Percentiles rank a stretch among this genome's conserved stretches.
phyloP scores from a whole-genome alignment of 2,329 filamentous ascomycete genomes.

The Alternaria sp. region DNA sequence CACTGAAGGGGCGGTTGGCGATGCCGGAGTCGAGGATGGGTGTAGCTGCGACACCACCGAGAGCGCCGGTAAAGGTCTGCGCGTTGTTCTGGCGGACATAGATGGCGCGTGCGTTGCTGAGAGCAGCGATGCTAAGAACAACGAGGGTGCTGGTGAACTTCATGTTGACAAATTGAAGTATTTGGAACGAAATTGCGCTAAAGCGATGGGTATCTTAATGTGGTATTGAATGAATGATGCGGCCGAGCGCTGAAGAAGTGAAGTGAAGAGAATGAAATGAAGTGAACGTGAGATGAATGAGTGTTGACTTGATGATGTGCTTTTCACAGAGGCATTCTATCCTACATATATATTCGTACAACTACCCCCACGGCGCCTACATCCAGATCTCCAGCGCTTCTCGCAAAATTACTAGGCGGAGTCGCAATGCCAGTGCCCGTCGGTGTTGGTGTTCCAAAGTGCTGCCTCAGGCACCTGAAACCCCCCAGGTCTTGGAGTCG shows the following conservation, averaged over 20 bases:
- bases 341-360: not conserved
- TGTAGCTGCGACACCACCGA: conserved; percentile 62
- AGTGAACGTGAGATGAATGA: conserved; percentile 10
- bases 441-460: not conserved
- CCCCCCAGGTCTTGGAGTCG: conserved; percentile 14
- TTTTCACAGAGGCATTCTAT: not conserved
- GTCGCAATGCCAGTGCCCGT: conserved; percentile 12
- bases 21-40: conserved; percentile 58
- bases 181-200: not conserved
- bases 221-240: conserved; percentile 17
- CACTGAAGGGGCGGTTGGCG: conserved; percentile 50
- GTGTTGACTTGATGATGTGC: conserved; percentile 1
- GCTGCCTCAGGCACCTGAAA: conserved; percentile 31
- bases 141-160: conserved; percentile 28
- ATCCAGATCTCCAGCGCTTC: not conserved
- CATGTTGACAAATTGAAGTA: conserved; percentile 25
- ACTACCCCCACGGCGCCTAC: not conserved
- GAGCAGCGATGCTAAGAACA: conserved; percentile 23
- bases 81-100: conserved; percentile 32
- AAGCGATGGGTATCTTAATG: conserved; percentile 5
- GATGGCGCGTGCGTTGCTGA: conserved; percentile 27
- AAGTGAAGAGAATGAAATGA: conserved; percentile 10
- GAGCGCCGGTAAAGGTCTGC: conserved; percentile 52
- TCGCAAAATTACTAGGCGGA: conserved; percentile 16
- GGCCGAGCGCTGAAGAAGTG: conserved; percentile 32